Evolutionary conservation across 2,329 filamentous ascomycete genomes (phyloP).

Genomic region (Xylaria multiplex): DNA sequence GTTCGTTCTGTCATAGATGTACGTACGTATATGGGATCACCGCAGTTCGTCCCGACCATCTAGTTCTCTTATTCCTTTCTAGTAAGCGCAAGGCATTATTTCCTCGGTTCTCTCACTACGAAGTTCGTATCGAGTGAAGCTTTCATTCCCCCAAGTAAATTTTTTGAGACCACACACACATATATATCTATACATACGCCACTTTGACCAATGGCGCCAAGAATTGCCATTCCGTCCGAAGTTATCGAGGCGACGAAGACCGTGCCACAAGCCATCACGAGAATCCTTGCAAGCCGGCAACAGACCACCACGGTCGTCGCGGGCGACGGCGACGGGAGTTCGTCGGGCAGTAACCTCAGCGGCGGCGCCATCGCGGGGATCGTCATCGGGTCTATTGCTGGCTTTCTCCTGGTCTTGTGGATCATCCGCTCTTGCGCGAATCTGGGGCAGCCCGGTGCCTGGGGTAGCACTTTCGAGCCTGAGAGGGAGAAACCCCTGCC

Average conservation of each 20-base stretch:
- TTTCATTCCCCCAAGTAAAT: not conserved
- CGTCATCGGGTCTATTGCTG: conserved; percentile 59
- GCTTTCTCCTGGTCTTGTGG: conserved; percentile 59
- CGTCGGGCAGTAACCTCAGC: conserved; percentile 48
- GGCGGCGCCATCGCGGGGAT: conserved; percentile 64
- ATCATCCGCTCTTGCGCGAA: conserved; percentile 58
- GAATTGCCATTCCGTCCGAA: conserved; percentile 27
- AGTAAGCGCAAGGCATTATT: not conserved
- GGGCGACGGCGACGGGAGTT: conserved; percentile 27
- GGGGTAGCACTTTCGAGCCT: conserved; percentile 45
- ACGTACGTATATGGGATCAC: conserved; percentile 6
- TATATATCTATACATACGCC: not conserved
- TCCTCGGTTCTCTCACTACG: not conserved
- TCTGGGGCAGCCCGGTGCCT: conserved; percentile 46
- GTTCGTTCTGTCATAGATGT: not conserved
- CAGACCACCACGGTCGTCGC: conserved; percentile 45
- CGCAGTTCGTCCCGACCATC: not conserved
- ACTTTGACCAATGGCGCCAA: conserved; percentile 39
- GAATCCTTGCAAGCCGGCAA: conserved; percentile 42
- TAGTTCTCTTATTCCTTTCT: not conserved
- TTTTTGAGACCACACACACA: not conserved
- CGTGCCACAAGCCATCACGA: conserved; percentile 40
- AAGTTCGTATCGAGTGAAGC: not conserved
- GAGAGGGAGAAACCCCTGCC: conserved; percentile 42
- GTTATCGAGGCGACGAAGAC: conserved; percentile 41